Evolutionary conservation across 441 rosid species (phyloP).

Genomic region (Geranium incanum): DNA sequence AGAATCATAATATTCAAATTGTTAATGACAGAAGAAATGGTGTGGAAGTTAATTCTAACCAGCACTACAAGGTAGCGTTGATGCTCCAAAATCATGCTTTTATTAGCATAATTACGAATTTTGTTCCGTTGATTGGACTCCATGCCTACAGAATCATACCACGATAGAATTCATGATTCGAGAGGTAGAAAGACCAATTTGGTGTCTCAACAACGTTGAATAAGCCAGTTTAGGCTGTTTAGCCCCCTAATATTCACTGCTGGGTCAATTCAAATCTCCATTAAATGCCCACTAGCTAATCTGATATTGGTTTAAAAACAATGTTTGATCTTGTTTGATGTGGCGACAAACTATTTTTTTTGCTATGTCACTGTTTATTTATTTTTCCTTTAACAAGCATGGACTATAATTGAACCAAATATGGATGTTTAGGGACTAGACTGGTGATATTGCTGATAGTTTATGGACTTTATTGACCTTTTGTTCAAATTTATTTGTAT

Average conservation of each 20-base stretch:
- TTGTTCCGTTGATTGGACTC: background rate
- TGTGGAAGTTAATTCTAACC: slow-evolving; percentile 17
- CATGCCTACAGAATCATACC: background rate
- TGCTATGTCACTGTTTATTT: background rate
- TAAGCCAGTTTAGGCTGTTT: background rate
- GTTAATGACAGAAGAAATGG: slow-evolving; percentile 19
- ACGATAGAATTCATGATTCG: background rate
- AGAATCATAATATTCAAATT: slow-evolving; percentile 11
- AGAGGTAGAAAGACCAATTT: background rate
- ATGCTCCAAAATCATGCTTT: background rate
- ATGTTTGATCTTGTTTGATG: too few relatives aligned
- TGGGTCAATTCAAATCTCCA: background rate
- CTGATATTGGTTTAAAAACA: too few relatives aligned
- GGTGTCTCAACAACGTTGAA: background rate
- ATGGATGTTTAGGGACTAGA: background rate
- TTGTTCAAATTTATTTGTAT: too few relatives aligned
- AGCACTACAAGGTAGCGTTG: slow-evolving; percentile 24
- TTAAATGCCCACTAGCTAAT: too few relatives aligned
- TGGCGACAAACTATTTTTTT: background rate
- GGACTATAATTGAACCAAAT: background rate
- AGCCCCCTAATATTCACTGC: background rate
- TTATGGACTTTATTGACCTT: background rate
- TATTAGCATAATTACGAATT: background rate
- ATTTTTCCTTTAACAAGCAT: background rate
- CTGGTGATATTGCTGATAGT: background rate